Conservation (phyloP, 2,329 filamentous ascomycete genomes). For the Nannizziopsis arthrosporioides region DNA sequence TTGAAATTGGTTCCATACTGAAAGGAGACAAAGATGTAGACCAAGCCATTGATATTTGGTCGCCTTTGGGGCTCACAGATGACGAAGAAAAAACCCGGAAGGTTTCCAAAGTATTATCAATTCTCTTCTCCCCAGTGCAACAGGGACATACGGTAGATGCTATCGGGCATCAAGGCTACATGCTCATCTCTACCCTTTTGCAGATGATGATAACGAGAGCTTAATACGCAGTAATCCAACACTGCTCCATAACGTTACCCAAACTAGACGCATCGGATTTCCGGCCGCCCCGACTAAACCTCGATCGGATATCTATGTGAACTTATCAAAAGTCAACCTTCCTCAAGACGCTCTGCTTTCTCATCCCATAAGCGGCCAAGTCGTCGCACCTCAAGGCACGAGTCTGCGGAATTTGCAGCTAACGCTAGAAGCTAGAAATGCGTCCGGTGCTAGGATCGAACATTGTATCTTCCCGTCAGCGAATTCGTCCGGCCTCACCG, state of each 20-base stretch:
- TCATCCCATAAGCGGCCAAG: slow-evolving; percentile 67
- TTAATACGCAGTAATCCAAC: slow-evolving; percentile 83
- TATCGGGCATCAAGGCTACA: slow-evolving; percentile 63
- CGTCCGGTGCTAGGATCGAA: slow-evolving; percentile 69
- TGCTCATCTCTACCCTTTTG: slow-evolving; percentile 67
- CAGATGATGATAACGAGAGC: slow-evolving; percentile 61
- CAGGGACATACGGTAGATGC: slow-evolving; percentile 63
- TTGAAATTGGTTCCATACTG: slow-evolving; percentile 65
- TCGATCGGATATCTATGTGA: slow-evolving; percentile 90
- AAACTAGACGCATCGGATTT: slow-evolving; percentile 84
- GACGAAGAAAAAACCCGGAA: slow-evolving; percentile 50
- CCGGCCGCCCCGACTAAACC: slow-evolving; percentile 79
- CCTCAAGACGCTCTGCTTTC: slow-evolving; percentile 53
- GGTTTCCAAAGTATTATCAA: slow-evolving; percentile 64
- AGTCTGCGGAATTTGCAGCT: slow-evolving; percentile 69
- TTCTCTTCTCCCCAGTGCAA: slow-evolving; percentile 60
- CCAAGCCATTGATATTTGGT: slow-evolving; percentile 67
- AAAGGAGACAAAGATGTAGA: slow-evolving; percentile 61
- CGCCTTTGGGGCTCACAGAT: slow-evolving; percentile 45
- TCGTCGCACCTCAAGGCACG: slow-evolving; percentile 54
- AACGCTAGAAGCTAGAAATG: slow-evolving; percentile 73
- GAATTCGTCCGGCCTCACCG: slow-evolving; percentile 64
- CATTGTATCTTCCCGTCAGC: slow-evolving; percentile 79
- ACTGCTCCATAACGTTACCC: slow-evolving; percentile 64
- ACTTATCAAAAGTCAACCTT: slow-evolving; percentile 65